These are phyloP conservation scores for Endoconidiophora polonica DNA, from an alignment of 2,329 filamentous ascomycete species.

Conservation along the genomic window DNA sequence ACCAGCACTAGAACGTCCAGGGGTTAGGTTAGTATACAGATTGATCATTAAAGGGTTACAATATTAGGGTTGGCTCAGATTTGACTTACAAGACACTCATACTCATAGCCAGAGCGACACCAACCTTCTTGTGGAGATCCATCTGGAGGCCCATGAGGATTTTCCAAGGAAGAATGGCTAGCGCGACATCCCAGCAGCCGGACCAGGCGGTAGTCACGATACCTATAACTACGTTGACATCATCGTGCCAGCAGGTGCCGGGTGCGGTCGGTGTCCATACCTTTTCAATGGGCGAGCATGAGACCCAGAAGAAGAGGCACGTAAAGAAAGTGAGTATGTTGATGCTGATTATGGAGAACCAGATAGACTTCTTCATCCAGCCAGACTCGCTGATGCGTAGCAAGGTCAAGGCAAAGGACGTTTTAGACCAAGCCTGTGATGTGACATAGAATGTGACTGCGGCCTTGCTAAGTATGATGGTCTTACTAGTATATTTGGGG, in stretches of 20 bases:
- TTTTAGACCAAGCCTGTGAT: conserved; percentile 14
- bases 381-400: conserved; percentile 16
- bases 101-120: conserved; percentile 17
- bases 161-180: conserved; percentile 17
- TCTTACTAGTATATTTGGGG: neutral
- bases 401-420: conserved; percentile 19
- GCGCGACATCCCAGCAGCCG: conserved; percentile 14
- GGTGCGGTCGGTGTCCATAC: conserved; percentile 14
- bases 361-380: conserved; percentile 17
- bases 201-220: conserved; percentile 12
- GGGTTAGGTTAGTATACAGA: no score
- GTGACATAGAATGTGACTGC: conserved; percentile 4
- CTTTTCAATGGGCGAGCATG: conserved; percentile 17
- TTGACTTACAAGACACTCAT: conserved; percentile 17
- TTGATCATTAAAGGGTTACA: no score
- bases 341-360: conserved; percentile 17
- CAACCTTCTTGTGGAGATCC: conserved; percentile 17
- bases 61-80: no score
- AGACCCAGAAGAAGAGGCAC: conserved; percentile 17
- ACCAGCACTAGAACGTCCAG: conserved; percentile 3
- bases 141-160: conserved; percentile 18
- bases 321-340: conserved; percentile 16
- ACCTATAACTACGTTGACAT: conserved; percentile 6
- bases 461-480: neutral
- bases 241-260: conserved; percentile 16